Evolutionary conservation across 1,139 yeast species (phyloP), one percentile per base, ranked within the genome.

Genomic region (Geotrichum carabidarum): DNA sequence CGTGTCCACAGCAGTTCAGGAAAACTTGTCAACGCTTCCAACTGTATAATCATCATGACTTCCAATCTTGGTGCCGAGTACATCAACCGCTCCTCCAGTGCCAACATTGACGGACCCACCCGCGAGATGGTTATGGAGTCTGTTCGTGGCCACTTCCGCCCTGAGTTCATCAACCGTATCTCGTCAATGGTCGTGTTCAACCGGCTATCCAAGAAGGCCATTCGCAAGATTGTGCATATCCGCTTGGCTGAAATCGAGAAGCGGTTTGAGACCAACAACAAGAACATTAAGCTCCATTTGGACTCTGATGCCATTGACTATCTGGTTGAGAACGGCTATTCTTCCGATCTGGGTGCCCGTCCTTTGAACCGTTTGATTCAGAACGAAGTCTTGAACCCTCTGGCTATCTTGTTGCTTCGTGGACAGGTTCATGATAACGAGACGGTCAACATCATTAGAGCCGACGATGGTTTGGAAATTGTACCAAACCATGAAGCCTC

Each of bases 91-190:
- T 78, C 49, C 83, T 95, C 27, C 84, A 80, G 66, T 87, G 84
- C 50, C 75, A 80, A 61, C 83, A 43, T 54, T 51, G 59, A 56
- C 14, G 36, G 18, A 11, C 43, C 48, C 18, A 53, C 59, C 9
- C 47, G 49, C 32, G 50, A 54, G 8, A 40, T 53, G n/a, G 57
- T 56, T 30, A 54, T 91, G 95, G 78, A 76, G 43, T 78, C 94
- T 0, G 96, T 93, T n/a, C 81, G 86, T 64, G 78, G 79, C 4
- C 99, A 93, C 71, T 93, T 94, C 81, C 83, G 97, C 71, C 99
- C 99, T 5, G 99, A 94, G 72, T 93, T 94, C 75, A 78, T 93
- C 68, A 94, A 94, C 78, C 87, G 99, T 78, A 90, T 93, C 61
- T 84, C 96, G 2, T 87, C 95, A 31, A 90, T 89, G 63, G 90